Evolutionary conservation across 75 land plant genomes (phyloP).

Genomic region (Azolla pinnata): DNA sequence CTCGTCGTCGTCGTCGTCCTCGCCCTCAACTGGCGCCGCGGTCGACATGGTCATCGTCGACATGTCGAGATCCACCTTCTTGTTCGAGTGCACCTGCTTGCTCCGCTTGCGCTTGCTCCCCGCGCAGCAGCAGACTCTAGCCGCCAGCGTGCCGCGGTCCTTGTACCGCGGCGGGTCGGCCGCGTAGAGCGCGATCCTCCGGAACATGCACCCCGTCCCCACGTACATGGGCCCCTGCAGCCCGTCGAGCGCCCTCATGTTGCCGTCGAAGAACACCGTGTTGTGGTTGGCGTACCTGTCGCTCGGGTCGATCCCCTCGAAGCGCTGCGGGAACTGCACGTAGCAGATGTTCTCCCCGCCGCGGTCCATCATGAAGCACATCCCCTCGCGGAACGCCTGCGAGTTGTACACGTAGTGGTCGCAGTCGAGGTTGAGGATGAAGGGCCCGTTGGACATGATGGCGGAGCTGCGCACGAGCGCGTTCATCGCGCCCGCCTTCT

Average conservation of each 20-base stretch:
- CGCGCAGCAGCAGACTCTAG: neutral
- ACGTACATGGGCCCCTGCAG: slow-evolving; percentile 53
- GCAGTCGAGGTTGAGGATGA: slow-evolving; percentile 37
- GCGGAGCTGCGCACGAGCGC: slow-evolving; percentile 33
- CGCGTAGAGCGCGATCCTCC: slow-evolving; percentile 42
- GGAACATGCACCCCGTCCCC: slow-evolving; percentile 43
- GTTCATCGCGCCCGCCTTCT: slow-evolving; percentile 51
- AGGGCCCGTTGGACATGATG: slow-evolving; percentile 36
- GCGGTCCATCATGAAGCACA: slow-evolving; percentile 44
- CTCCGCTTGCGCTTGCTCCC: slow-evolving; percentile 8
- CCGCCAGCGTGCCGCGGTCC: slow-evolving; percentile 5
- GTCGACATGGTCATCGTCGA: slow-evolving; percentile 19
- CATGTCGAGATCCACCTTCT: neutral
- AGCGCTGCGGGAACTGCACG: slow-evolving; percentile 43
- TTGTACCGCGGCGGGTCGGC: slow-evolving; percentile 42
- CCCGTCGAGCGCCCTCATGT: slow-evolving; percentile 55
- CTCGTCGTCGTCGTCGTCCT: slow-evolving; percentile 32
- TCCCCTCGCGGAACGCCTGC: slow-evolving; percentile 31
- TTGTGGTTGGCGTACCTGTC: slow-evolving; percentile 52
- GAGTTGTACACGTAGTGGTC: slow-evolving; percentile 43
- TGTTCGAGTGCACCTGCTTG: neutral
- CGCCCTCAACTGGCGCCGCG: slow-evolving; percentile 9
- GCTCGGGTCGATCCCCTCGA: slow-evolving; percentile 46
- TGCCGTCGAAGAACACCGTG: slow-evolving; percentile 48
- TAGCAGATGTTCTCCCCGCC: slow-evolving; percentile 16